These are phyloP conservation scores for Fraxinus dipetala DNA, from an alignment of 305 asterid species.

Conservation along the genomic window DNA sequence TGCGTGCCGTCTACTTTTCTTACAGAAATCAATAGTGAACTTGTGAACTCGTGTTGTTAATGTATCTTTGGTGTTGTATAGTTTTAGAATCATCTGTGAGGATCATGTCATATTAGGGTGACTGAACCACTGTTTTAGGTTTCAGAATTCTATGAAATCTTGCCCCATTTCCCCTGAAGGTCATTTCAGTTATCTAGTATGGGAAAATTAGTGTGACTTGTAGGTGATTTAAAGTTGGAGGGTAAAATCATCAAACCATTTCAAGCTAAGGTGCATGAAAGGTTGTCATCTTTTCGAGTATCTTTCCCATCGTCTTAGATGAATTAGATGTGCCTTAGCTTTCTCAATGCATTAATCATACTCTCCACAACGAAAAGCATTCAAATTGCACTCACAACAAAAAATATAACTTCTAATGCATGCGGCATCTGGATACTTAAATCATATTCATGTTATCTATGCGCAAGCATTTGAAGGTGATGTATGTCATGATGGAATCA, in stretches of 20 bases:
- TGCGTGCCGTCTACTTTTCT: not conserved
- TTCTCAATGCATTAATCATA: not conserved
- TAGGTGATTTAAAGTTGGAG: not conserved
- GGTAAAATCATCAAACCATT: no score
- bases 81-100: not conserved
- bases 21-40: not conserved
- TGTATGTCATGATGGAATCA: not conserved
- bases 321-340: not conserved
- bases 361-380: not conserved
- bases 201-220: not conserved
- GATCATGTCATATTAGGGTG: no score
- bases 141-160: not conserved
- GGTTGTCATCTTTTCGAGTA: not conserved
- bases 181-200: not conserved
- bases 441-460: not conserved
- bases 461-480: not conserved
- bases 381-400: not conserved
- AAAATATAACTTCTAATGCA: not conserved
- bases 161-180: not conserved
- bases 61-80: not conserved
- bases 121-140: not conserved
- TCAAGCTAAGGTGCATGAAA: not conserved
- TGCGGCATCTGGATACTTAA: not conserved
- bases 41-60: not conserved
- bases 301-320: not conserved